Evolutionary conservation across 495 filamentous ascomycete genomes (phyloP).

Genomic region (Neurospora sp.): DNA sequence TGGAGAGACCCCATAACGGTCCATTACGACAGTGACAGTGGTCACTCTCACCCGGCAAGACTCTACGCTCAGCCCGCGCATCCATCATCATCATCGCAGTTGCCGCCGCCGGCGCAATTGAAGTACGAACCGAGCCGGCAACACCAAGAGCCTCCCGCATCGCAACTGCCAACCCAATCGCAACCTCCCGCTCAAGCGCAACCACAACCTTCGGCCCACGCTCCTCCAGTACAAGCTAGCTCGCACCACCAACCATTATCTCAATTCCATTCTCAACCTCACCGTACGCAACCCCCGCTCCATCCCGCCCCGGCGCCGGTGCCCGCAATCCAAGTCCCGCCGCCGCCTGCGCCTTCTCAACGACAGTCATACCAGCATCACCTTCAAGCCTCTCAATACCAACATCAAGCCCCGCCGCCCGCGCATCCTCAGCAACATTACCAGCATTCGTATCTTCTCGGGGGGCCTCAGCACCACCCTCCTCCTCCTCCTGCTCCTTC

Average conservation of each 20-base stretch:
- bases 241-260: not conserved
- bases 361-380: not conserved
- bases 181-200: not conserved
- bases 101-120: not conserved
- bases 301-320: not conserved
- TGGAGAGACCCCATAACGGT: constrained; percentile 16
- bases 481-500: constrained; percentile 1
- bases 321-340: not conserved
- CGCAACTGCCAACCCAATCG: not conserved
- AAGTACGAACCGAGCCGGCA: constrained; percentile 1
- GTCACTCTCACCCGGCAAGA: constrained; percentile 12
- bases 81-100: not conserved
- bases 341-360: not conserved
- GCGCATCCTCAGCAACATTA: constrained; percentile 5
- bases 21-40: constrained; percentile 9
- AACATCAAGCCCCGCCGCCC: not conserved
- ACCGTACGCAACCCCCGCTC: constrained; percentile 1
- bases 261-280: not conserved
- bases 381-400: not conserved
- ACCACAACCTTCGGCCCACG: not conserved
- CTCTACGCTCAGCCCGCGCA: not conserved
- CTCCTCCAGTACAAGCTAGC: not conserved
- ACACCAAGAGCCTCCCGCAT: not conserved
- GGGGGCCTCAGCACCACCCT: constrained; percentile 2
- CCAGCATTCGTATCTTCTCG: not conserved